Base-by-base conservation (phyloP, 169 alveolate genomes). In the Cryptosporidium bovis region DNA sequence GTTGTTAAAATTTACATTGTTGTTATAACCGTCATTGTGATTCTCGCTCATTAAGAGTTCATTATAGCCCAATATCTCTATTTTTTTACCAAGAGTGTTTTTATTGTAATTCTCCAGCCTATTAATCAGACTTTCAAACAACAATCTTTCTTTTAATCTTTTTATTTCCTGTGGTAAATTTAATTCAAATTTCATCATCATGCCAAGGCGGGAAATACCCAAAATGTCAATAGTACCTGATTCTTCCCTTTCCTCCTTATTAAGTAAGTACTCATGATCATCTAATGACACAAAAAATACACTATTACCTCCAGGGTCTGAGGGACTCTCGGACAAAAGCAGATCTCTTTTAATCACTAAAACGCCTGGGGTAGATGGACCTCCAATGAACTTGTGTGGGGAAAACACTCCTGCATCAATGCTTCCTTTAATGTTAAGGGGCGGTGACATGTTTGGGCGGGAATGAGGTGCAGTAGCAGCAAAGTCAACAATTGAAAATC, bases 151-250 rank as follows among this genome's bases (percentile, higher is more conserved):
- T 71, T 40, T 65, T 13, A 51, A 50, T 18, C 40, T 82, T 62
- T 85, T 90, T 53, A 87, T 65, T 20, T 65, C 31, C 40, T 83
- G 94, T 44, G 90, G 91, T 48, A 92, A 91, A 71, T 92, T 66
- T 84, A 93, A 95, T 85, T 90, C 93, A 13, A 95, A 90, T 29
- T 92, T 92, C 66, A 92, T 92, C 10, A 92, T 93, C 58, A 94
- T 84, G n/a, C 98, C 99, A 27, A 96, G 93, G 82, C 99, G 93
- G 33, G 95, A 92, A 83, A 93, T 91, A 3, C 96, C 97, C 33
- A 96, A 90, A n/a, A 96, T 93, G 82, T 95, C 96, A 8, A 98
- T 98, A 24, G 98, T 97, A 33, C 99, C 99, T 10, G 97, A 96
- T 90, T 96, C 98, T 91, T 97, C 99, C 58, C 98, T 89, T 69